These are phyloP conservation scores for Anastatica hierochuntica DNA, from an alignment of 345 rosid genomes.

Conservation along the genomic window DNA sequence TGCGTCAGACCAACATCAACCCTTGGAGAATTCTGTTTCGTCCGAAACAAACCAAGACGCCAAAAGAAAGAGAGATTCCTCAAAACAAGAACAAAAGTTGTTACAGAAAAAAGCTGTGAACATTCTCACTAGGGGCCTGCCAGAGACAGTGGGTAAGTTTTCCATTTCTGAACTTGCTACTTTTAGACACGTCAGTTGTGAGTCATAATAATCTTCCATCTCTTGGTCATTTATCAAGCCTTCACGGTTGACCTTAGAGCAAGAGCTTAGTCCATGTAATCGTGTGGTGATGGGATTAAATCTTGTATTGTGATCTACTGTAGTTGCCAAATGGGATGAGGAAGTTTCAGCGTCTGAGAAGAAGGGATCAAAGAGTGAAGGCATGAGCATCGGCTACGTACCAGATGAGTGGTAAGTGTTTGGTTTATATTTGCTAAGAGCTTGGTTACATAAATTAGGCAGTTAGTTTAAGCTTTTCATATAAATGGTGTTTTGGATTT, in stretches of 20 bases:
- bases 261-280: conserved; percentile 5
- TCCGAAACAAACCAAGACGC: conserved; percentile 9
- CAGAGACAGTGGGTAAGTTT: conserved; percentile 27
- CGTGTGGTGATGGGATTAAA: background rate
- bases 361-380: conserved; percentile 21
- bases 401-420: conserved; percentile 80
- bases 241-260: too few species aligned
- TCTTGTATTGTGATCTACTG: conserved; percentile 21
- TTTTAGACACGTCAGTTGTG: background rate
- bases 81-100: conserved; percentile 5
- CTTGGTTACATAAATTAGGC: background rate
- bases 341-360: conserved; percentile 26
- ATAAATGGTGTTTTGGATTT: conserved; percentile 2
- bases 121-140: conserved; percentile 24
- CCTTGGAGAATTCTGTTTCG: conserved; percentile 6
- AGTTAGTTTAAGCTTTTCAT: conserved; percentile 2
- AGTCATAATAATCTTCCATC: too few species aligned
- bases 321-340: conserved; percentile 82
- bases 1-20: conserved; percentile 25
- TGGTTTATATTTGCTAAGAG: background rate
- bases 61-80: conserved; percentile 27
- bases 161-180: background rate
- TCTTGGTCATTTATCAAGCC: background rate
- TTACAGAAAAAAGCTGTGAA: conserved; percentile 10
- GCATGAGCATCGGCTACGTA: conserved; percentile 49